Evolutionary conservation across 176 grass and related monocot species (phyloP).

Genomic region (Triticum timopheevii): DNA sequence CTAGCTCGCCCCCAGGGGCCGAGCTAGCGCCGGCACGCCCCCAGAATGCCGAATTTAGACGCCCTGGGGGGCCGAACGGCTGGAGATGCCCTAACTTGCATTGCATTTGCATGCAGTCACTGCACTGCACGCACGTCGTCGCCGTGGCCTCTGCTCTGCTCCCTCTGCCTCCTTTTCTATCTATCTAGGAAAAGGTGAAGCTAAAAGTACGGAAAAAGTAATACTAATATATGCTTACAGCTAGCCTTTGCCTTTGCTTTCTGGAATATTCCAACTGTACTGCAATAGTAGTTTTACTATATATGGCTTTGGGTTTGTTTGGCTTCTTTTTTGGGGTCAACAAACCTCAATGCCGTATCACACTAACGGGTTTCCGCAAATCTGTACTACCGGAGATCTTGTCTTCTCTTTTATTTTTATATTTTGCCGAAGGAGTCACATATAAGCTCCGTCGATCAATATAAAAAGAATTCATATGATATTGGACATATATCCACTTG

Average conservation of each 20-base stretch:
- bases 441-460: background rate
- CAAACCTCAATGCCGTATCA: background rate
- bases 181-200: constrained; percentile 28
- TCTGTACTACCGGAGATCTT: background rate
- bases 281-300: constrained; percentile 20
- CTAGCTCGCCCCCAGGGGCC: too few species aligned
- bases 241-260: background rate
- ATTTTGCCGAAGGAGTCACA: background rate
- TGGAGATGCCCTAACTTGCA: too few species aligned
- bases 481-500: too few species aligned
- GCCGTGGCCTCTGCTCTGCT: background rate
- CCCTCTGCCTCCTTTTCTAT: background rate
- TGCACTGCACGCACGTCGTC: constrained; percentile 2
- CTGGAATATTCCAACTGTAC: constrained; percentile 37
- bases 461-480: too few species aligned
- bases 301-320: background rate
- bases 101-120: background rate
- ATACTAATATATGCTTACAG: background rate
- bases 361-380: background rate
- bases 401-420: background rate
- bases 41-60: too few species aligned
- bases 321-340: background rate
- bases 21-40: too few species aligned
- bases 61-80: too few species aligned
- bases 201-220: background rate